Conservation (phyloP, 148 eudicot genomes). For the Fagopyrum tataricum region DNA sequence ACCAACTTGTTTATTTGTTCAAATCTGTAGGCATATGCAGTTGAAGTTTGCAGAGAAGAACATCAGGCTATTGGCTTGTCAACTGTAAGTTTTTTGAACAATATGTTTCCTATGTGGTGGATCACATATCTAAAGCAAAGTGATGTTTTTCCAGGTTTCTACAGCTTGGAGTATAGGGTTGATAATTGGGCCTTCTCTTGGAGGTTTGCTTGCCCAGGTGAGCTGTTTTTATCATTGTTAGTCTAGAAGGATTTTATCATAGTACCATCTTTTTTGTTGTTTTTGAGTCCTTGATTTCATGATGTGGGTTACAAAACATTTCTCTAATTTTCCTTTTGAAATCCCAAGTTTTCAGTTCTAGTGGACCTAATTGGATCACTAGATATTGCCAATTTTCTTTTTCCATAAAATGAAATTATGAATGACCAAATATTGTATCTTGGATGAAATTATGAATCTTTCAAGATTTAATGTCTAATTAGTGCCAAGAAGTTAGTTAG, state of each 20-base stretch:
- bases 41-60: slow-evolving; percentile 68
- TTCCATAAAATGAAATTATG: neutral
- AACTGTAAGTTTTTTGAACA: slow-evolving; percentile 41
- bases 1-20: neutral
- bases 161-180: slow-evolving; percentile 88
- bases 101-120: neutral
- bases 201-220: slow-evolving; percentile 96
- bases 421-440: neutral
- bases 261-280: neutral
- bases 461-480: neutral
- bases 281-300: neutral
- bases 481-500: neutral
- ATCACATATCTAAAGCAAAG: neutral
- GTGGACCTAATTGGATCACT: neutral
- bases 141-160: slow-evolving; percentile 37
- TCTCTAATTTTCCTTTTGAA: neutral
- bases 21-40: slow-evolving; percentile 62
- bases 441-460: neutral
- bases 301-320: neutral
- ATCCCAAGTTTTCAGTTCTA: neutral
- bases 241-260: neutral
- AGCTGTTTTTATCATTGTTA: neutral
- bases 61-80: slow-evolving; percentile 73
- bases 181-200: slow-evolving; percentile 85
- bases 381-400: neutral